phyloP scores from a whole-genome alignment of 1,139 yeast genomes.

The Yamadazyma buinensis region DNA sequence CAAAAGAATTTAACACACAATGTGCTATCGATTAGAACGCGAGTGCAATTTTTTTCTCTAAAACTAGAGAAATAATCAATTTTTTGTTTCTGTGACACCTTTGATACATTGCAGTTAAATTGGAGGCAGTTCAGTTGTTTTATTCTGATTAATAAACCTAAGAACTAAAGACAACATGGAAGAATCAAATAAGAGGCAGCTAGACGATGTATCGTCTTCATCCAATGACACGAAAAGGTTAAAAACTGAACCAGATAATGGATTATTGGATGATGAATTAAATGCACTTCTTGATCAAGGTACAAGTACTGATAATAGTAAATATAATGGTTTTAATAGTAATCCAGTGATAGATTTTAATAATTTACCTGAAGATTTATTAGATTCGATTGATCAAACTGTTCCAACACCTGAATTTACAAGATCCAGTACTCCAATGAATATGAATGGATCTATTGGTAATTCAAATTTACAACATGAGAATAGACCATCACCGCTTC shows the following conservation, averaged over 20 bases:
- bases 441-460: neutral
- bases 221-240: conserved; percentile 11
- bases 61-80: too few species aligned
- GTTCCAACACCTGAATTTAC: conserved; percentile 14
- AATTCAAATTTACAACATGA: neutral
- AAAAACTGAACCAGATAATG: conserved; percentile 13
- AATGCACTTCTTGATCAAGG: conserved; percentile 11
- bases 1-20: too few species aligned
- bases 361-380: conserved; percentile 15
- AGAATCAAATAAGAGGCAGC: neutral
- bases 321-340: neutral
- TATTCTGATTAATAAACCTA: too few species aligned
- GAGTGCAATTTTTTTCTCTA: too few species aligned
- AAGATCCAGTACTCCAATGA: conserved; percentile 12
- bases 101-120: too few species aligned
- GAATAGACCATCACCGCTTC: neutral
- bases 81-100: too few species aligned
- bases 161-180: neutral
- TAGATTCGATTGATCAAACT: conserved; percentile 14
- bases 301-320: neutral
- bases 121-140: too few species aligned
- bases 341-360: conserved; percentile 11
- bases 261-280: conserved; percentile 12
- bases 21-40: too few species aligned
- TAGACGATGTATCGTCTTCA: conserved; percentile 1